A percentile compares a stretch with the other conserved stretches of the same genome.
Conservation (phyloP, 768 basidiomycete genomes). For the Rhizopogon salebrosus region DNA sequence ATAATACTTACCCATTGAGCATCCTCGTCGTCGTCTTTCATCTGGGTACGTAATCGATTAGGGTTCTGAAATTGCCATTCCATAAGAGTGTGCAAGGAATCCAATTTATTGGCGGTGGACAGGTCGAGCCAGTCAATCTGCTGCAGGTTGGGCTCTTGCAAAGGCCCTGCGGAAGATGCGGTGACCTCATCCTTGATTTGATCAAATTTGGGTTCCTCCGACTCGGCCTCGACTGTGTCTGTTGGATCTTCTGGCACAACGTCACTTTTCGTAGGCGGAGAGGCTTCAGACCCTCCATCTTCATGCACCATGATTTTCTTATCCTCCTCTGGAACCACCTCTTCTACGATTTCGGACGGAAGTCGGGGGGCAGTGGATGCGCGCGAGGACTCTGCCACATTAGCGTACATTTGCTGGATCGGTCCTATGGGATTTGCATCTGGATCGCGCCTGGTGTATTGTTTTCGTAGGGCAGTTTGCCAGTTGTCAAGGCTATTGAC, state of each 20-base stretch:
- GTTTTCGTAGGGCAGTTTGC: conserved; percentile 73
- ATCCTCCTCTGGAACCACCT: conserved; percentile 4
- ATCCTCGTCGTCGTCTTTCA: conserved; percentile 75
- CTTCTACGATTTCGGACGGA: conserved; percentile 3
- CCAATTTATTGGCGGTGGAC: conserved; percentile 66
- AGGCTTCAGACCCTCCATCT: conserved; percentile 11
- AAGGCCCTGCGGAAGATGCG: conserved; percentile 11
- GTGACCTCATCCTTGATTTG: conserved; percentile 18
- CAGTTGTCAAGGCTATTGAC: conserved; percentile 61
- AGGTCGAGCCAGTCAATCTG: conserved; percentile 68
- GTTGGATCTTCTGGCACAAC: conserved; percentile 4
- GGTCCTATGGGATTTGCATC: conserved; percentile 67
- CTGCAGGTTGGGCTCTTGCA: conserved; percentile 23
- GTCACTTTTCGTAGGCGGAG: neutral
- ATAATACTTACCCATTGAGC: conserved; percentile 67
- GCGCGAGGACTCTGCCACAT: conserved; percentile 22
- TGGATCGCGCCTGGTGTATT: conserved; percentile 72
- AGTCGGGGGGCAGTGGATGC: conserved; percentile 21
- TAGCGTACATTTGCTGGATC: conserved; percentile 23
- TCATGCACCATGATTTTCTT: conserved; percentile 4
- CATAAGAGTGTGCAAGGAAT: conserved; percentile 63
- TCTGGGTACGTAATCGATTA: conserved; percentile 57
- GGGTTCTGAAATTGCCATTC: conserved; percentile 91
- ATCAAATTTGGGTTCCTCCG: neutral
- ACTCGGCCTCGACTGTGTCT: neutral